Evolutionary conservation across 2,329 filamentous ascomycete genomes (phyloP).

Genomic region (Trichoderma polysporum): DNA sequence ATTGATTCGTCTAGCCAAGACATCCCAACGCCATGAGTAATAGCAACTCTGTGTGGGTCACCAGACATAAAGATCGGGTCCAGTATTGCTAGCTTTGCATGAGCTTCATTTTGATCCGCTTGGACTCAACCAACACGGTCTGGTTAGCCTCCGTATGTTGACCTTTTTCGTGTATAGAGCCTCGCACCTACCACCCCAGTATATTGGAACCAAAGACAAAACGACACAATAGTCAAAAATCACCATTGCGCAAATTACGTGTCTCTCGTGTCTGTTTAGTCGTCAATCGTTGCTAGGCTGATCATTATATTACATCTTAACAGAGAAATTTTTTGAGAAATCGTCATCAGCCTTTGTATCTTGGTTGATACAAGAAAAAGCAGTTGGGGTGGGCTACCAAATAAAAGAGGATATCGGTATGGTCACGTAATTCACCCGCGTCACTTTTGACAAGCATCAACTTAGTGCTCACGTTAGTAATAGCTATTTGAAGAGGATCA

Average conservation of each 20-base stretch:
- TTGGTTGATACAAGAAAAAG: background rate
- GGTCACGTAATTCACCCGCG: background rate
- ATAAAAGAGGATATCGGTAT: too few species aligned
- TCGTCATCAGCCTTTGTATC: background rate
- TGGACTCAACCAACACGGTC: background rate
- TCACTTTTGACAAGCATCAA: background rate
- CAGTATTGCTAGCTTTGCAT: background rate
- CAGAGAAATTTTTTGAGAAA: background rate
- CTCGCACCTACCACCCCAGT: background rate
- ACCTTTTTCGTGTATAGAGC: background rate
- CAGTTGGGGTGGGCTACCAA: background rate
- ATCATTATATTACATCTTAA: background rate
- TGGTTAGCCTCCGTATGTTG: background rate
- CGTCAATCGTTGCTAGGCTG: background rate
- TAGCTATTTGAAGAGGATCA: background rate
- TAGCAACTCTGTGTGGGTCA: background rate
- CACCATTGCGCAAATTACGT: background rate
- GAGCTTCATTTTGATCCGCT: background rate
- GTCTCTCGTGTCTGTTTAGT: background rate
- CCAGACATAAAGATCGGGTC: background rate
- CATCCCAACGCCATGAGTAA: background rate
- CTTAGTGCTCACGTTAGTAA: background rate
- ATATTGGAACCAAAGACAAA: background rate
- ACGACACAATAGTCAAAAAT: background rate
- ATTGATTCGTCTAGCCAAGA: background rate